Evolutionary conservation across 108 stramenopile genomes (phyloP).

Genomic region (Nitzschia palea): DNA sequence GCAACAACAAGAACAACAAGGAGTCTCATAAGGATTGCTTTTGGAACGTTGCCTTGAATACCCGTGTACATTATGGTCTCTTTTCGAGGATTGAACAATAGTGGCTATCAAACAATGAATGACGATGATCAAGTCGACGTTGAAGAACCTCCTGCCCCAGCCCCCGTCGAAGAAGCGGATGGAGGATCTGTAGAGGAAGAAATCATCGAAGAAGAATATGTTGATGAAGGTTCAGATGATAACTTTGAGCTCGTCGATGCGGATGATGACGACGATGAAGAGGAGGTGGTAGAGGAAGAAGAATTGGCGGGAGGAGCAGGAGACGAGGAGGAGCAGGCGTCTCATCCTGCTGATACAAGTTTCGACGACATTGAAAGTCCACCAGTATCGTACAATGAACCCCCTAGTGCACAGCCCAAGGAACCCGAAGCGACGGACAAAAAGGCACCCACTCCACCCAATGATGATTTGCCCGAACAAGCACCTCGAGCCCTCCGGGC

Average conservation of each 20-base stretch:
- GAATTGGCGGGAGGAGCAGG: not conserved
- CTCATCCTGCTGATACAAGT: too few species aligned
- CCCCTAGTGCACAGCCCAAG: not conserved
- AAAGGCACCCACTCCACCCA: slow-evolving; percentile 2
- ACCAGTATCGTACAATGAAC: not conserved
- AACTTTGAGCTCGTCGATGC: not conserved
- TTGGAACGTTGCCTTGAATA: too few species aligned
- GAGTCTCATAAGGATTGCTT: too few species aligned
- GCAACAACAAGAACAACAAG: too few species aligned
- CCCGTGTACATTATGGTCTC: too few species aligned
- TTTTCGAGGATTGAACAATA: too few species aligned
- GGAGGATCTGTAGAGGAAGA: not conserved
- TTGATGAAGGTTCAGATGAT: not conserved
- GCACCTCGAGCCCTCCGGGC: not conserved
- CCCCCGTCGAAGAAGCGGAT: not conserved
- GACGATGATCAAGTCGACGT: not conserved
- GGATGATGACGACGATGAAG: not conserved
- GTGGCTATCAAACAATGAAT: slow-evolving; percentile 4
- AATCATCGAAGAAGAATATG: not conserved
- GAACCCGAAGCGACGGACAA: slow-evolving; percentile 10
- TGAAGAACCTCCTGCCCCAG: not conserved
- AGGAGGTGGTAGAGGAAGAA: not conserved
- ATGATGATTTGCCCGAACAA: slow-evolving; percentile 1
- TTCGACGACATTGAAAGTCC: not conserved
- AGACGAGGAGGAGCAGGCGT: not conserved